phyloP scores from a whole-genome alignment of 164 flowering plant genomes.

The Protea cynaroides region DNA sequence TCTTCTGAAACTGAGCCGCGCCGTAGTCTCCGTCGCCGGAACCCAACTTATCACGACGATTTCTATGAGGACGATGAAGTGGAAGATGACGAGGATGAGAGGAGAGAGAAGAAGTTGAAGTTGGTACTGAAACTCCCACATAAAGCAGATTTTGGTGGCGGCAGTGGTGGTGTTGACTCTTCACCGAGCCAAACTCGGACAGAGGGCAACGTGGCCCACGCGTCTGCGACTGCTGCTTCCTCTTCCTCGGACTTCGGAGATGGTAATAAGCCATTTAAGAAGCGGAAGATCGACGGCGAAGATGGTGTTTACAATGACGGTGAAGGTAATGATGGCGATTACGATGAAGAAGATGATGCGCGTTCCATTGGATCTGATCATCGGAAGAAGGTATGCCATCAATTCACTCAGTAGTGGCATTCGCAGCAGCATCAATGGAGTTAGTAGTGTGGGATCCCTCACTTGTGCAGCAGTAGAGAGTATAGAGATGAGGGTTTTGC shows the following conservation, averaged over 20 bases:
- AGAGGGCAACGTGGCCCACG: slow-evolving; percentile 2
- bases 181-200: slow-evolving; percentile 4
- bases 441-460: too few species aligned
- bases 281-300: slow-evolving; percentile 33
- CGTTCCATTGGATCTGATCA: slow-evolving; percentile 17
- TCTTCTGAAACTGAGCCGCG: slow-evolving; percentile 26
- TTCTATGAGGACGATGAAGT: slow-evolving; percentile 38
- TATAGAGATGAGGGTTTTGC: neutral
- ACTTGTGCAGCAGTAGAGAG: too few species aligned
- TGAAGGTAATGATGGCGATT: slow-evolving; percentile 19
- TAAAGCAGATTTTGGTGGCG: slow-evolving; percentile 2
- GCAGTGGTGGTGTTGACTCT: slow-evolving; percentile 6
- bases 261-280: slow-evolving; percentile 38
- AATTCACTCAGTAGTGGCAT: neutral
- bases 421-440: neutral
- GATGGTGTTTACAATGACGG: slow-evolving; percentile 23
- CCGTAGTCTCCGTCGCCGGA: slow-evolving; percentile 59
- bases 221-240: slow-evolving; percentile 5
- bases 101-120: slow-evolving; percentile 69
- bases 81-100: slow-evolving; percentile 26
- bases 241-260: slow-evolving; percentile 22
- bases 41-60: slow-evolving; percentile 41
- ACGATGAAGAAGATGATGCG: slow-evolving; percentile 15
- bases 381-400: slow-evolving; percentile 8
- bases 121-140: slow-evolving; percentile 41